Evolutionary conservation across 495 filamentous ascomycete genomes (phyloP).

Genomic region (Emericellopsis terricola): DNA sequence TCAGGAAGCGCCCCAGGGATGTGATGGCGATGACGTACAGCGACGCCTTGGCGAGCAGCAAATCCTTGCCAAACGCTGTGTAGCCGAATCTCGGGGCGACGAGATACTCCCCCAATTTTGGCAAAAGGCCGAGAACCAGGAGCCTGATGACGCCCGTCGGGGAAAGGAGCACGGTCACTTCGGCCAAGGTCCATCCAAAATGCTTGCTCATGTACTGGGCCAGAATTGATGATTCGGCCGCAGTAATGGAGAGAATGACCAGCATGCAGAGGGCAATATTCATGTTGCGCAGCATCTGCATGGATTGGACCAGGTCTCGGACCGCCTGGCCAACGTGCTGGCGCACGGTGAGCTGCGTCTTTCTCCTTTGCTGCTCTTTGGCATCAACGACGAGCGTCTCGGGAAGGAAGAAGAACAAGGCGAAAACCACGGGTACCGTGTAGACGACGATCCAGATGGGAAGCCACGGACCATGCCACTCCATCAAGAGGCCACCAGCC

Average conservation of each 20-base stretch:
- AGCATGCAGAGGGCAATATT: constrained; percentile 23
- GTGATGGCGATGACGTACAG: constrained; percentile 19
- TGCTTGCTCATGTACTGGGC: constrained; percentile 39
- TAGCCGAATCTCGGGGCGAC: constrained; percentile 13
- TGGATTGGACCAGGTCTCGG: not conserved
- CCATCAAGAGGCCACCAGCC: constrained; percentile 30
- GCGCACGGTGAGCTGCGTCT: not conserved
- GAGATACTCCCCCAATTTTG: constrained; percentile 17
- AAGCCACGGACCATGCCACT: constrained; percentile 33
- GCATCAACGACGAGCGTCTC: constrained; percentile 27
- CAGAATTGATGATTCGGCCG: constrained; percentile 31
- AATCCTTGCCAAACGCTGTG: constrained; percentile 28
- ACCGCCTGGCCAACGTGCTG: constrained; percentile 6
- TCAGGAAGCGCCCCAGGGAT: constrained; percentile 8
- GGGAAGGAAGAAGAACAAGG: constrained; percentile 24
- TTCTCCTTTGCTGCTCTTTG: not conserved
- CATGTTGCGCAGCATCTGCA: constrained; percentile 20
- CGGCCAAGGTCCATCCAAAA: constrained; percentile 34
- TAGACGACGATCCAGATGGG: constrained; percentile 28
- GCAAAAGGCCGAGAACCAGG: constrained; percentile 30
- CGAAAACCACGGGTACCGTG: constrained; percentile 20
- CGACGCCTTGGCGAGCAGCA: constrained; percentile 30
- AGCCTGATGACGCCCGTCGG: constrained; percentile 31
- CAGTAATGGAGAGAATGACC: constrained; percentile 10
- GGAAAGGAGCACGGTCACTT: constrained; percentile 35